Percentiles rank a stretch among this genome's conserved stretches.
Conservation (phyloP, 805 yeast species). For the Kregervanrija pseudodelftensis region DNA sequence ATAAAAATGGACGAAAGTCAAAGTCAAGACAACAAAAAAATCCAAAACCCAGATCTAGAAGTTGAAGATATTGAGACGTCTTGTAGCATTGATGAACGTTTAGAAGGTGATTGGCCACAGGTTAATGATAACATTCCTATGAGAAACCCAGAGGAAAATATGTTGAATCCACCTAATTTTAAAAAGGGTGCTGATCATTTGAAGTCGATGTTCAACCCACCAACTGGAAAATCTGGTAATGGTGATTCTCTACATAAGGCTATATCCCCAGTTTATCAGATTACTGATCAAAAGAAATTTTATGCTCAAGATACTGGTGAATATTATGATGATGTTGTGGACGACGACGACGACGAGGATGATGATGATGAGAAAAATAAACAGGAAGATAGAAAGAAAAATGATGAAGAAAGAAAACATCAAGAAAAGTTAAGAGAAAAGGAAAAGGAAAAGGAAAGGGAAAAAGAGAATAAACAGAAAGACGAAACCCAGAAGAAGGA, state of each 20-base stretch:
- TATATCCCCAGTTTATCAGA: conserved; percentile 20
- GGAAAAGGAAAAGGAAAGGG: conserved; percentile 11
- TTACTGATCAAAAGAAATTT: conserved; percentile 21
- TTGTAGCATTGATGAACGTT: too few relatives aligned
- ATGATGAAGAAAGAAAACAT: conserved; percentile 16
- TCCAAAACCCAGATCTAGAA: too few relatives aligned
- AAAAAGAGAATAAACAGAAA: conserved; percentile 9
- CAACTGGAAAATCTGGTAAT: conserved; percentile 2
- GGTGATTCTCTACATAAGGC: neutral
- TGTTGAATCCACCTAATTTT: too few relatives aligned
- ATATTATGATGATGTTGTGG: conserved; percentile 25
- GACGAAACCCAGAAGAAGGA: conserved; percentile 19
- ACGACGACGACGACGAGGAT: conserved; percentile 34
- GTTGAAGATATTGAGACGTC: neutral
- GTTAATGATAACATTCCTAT: too few relatives aligned
- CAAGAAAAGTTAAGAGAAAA: conserved; percentile 12
- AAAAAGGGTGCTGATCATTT: conserved; percentile 8
- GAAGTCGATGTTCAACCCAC: conserved; percentile 24
- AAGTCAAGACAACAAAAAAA: too few relatives aligned
- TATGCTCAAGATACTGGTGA: conserved; percentile 25
- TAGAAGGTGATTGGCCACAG: too few relatives aligned
- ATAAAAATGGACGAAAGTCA: neutral
- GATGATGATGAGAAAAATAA: conserved; percentile 43
- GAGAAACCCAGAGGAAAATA: too few relatives aligned
- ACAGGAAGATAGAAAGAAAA: conserved; percentile 29